Evolutionary conservation across 2,329 filamentous ascomycete species (phyloP).

Genomic region (Penicillium sp.): DNA sequence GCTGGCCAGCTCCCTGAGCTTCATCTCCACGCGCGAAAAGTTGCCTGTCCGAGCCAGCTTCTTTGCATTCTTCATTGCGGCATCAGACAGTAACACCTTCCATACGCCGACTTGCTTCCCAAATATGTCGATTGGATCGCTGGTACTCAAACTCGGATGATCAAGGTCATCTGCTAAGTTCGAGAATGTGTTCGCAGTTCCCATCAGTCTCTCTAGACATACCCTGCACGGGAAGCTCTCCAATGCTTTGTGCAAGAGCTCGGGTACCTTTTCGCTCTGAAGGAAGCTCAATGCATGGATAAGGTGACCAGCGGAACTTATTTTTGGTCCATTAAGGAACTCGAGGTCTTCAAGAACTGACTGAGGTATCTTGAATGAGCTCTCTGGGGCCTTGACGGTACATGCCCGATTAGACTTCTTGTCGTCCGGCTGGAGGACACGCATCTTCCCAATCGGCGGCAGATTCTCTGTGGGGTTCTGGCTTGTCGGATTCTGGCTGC

Average conservation of each 20-base stretch:
- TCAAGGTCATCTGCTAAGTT: background rate
- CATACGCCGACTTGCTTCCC: slow-evolving; percentile 16
- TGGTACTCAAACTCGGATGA: background rate
- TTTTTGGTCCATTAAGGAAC: background rate
- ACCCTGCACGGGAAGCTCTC: slow-evolving; percentile 18
- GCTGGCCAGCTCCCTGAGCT: slow-evolving; percentile 18
- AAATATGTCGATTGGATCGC: slow-evolving; percentile 11
- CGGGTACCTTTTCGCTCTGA: slow-evolving; percentile 2
- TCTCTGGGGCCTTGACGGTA: background rate
- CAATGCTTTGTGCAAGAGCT: slow-evolving; percentile 8
- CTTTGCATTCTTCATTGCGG: slow-evolving; percentile 10
- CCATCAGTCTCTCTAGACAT: slow-evolving; percentile 10
- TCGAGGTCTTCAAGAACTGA: slow-evolving; percentile 1
- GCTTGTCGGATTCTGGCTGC: background rate
- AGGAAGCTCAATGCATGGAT: background rate
- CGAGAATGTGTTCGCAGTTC: background rate
- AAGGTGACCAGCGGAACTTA: background rate
- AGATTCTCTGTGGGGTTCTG: slow-evolving; percentile 5
- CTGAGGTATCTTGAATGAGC: slow-evolving; percentile 1
- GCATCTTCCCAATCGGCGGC: slow-evolving; percentile 6
- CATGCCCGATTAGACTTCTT: slow-evolving; percentile 3
- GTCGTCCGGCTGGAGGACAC: slow-evolving; percentile 2
- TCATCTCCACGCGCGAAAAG: slow-evolving; percentile 9
- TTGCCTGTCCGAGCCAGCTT: slow-evolving; percentile 2
- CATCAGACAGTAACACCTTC: slow-evolving; percentile 18